Evolutionary conservation across 2,329 filamentous ascomycete genomes (phyloP).

Genomic region (Apiospora koreana): DNA sequence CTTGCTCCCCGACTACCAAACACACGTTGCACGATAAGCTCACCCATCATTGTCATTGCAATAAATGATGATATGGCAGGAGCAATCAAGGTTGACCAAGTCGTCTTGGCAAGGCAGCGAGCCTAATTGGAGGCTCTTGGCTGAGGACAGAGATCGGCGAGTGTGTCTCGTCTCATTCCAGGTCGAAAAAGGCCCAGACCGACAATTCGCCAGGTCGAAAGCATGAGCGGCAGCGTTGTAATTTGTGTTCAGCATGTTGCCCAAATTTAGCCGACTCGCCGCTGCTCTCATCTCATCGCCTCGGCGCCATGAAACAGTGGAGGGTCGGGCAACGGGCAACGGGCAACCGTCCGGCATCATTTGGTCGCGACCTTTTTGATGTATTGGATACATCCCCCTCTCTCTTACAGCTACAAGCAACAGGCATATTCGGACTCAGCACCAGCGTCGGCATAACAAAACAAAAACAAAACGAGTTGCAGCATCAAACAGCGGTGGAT

Average conservation of each 20-base stretch:
- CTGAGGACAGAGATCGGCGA: not conserved
- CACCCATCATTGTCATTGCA: not conserved
- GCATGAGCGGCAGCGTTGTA: not conserved
- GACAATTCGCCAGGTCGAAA: not conserved
- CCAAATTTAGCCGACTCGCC: conserved; percentile 5
- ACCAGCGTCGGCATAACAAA: not conserved
- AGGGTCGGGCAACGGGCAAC: not conserved
- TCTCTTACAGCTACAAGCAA: not conserved
- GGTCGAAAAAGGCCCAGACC: conserved; percentile 5
- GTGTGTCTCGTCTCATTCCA: not conserved
- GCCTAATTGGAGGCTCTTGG: conserved; percentile 4
- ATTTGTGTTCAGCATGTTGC: not conserved
- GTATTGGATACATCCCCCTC: not conserved
- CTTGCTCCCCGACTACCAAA: not conserved
- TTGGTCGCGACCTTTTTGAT: not conserved
- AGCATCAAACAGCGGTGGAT: not conserved
- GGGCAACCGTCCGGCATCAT: not conserved
- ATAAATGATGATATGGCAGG: not conserved
- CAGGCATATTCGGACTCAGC: not conserved
- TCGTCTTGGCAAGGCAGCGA: not conserved
- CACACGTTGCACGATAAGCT: not conserved
- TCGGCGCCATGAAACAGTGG: not conserved
- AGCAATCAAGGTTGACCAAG: not conserved
- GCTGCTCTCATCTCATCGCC: not conserved
- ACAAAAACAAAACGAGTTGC: not conserved